phyloP scores from a whole-genome alignment of 2,329 filamentous ascomycete species.

The Cephalotrichum gorgonifer region DNA sequence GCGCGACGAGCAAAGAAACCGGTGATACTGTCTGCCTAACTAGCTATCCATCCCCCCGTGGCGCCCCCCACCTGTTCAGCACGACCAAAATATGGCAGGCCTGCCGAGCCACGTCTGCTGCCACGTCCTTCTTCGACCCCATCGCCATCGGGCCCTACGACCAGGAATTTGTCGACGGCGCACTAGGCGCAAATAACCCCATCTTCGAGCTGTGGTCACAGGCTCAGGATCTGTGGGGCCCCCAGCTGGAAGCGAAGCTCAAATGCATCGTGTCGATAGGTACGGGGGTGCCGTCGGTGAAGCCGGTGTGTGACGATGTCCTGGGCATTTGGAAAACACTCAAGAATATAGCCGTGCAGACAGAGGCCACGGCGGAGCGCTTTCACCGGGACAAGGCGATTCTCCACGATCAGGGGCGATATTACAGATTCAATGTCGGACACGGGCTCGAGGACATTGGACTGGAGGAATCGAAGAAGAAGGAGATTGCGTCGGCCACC shows the following conservation, averaged over 20 bases:
- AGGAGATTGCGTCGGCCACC: conserved; percentile 12
- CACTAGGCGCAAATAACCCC: conserved; percentile 29
- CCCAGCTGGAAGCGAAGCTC: conserved; percentile 17
- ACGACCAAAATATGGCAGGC: conserved; percentile 23
- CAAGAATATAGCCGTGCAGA: conserved; percentile 23
- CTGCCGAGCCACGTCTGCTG: conserved; percentile 23
- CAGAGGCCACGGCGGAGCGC: conserved; percentile 24
- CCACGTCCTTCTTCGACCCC: conserved; percentile 22
- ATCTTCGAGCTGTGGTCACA: conserved; percentile 27
- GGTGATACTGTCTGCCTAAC: conserved; percentile 18
- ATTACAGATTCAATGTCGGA: conserved; percentile 33
- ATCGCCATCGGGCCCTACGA: conserved; percentile 15
- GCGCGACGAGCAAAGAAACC: conserved; percentile 19
- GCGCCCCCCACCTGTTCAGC: background rate
- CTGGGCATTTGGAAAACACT: conserved; percentile 4
- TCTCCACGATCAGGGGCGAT: conserved; percentile 19
- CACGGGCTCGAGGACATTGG: conserved; percentile 27
- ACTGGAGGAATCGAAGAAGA: conserved; percentile 20
- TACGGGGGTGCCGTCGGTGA: conserved; percentile 21
- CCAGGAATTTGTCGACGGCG: conserved; percentile 27
- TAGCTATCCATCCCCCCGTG: conserved; percentile 17
- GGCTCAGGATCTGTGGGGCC: conserved; percentile 22
- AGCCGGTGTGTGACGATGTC: conserved; percentile 10
- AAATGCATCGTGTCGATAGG: conserved; percentile 28
- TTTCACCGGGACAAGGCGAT: conserved; percentile 19